Evolutionary conservation across 768 basidiomycete genomes (phyloP).

Genomic region (Kwoniella heveanensis): DNA sequence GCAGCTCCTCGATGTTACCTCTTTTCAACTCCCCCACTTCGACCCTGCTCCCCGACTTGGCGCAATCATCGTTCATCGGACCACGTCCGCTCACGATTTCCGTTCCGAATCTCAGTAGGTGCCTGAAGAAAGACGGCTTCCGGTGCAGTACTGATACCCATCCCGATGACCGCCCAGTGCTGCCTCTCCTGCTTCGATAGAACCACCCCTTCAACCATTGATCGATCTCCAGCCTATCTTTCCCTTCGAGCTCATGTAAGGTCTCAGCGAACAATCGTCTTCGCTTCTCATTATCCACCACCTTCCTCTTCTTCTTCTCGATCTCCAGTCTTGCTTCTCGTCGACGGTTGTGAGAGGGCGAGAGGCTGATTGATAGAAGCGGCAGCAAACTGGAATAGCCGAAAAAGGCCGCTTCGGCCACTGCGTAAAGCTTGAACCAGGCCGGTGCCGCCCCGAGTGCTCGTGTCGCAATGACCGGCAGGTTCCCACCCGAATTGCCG

Average conservation of each 20-base stretch:
- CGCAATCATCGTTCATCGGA: too few relatives aligned
- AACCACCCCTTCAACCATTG: slow-evolving; percentile 20
- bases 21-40: slow-evolving; percentile 10
- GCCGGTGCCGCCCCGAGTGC: not conserved
- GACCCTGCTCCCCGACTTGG: not conserved
- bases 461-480: too few relatives aligned
- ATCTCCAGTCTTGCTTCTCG: too few relatives aligned
- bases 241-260: slow-evolving; percentile 1
- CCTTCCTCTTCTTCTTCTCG: not conserved
- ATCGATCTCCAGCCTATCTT: slow-evolving; percentile 4
- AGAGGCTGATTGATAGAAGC: too few relatives aligned
- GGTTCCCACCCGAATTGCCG: too few relatives aligned
- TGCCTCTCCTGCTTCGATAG: not conserved
- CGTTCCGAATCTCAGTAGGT: too few relatives aligned
- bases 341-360: too few relatives aligned
- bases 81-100: too few relatives aligned
- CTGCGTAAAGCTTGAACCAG: not conserved
- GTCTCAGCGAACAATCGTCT: slow-evolving; percentile 7
- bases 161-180: too few relatives aligned
- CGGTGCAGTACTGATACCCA: too few relatives aligned
- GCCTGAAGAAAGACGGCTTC: too few relatives aligned
- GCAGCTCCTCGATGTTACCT: slow-evolving; percentile 27
- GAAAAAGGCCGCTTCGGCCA: not conserved
- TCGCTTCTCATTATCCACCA: slow-evolving; percentile 5
- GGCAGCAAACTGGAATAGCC: not conserved